Conservation (phyloP, 176 grass and related monocot genomes). For the Eleusine indica region DNA sequence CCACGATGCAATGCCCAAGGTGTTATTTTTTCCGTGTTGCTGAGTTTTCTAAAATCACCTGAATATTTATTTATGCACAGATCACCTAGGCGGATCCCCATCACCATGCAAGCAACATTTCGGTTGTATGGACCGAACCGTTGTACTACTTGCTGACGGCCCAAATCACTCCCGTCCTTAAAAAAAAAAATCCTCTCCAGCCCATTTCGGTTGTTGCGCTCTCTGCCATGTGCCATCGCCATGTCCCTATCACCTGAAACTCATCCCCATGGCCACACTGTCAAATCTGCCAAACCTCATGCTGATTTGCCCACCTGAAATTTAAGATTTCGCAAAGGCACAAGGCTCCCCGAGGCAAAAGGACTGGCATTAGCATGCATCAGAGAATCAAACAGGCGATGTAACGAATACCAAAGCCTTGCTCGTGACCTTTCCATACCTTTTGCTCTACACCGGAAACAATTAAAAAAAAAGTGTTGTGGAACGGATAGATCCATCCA, state of each 20-base stretch:
- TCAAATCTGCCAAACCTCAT: not conserved
- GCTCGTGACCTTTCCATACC: not conserved
- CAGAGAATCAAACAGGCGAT: not conserved
- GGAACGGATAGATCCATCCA: not conserved
- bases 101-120: too few species aligned
- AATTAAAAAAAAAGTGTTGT: too few species aligned
- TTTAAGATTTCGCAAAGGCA: not conserved
- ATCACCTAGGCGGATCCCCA: too few species aligned
- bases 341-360: constrained; percentile 14
- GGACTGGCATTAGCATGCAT: not conserved
- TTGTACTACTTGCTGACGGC: too few species aligned
- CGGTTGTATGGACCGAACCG: too few species aligned
- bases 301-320: constrained; percentile 28
- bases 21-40: too few species aligned
- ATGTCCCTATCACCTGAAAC: constrained; percentile 25
- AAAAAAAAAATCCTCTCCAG: not conserved
- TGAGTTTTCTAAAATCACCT: too few species aligned
- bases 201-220: not conserved
- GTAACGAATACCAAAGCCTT: constrained; percentile 32
- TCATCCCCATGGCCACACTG: not conserved
- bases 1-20: too few species aligned
- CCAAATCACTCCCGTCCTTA: too few species aligned
- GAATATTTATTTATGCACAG: too few species aligned
- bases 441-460: not conserved
- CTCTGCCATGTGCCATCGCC: not conserved